phyloP scores from a whole-genome alignment of 169 alveolate species.

The Cryptosporidium sp. region DNA sequence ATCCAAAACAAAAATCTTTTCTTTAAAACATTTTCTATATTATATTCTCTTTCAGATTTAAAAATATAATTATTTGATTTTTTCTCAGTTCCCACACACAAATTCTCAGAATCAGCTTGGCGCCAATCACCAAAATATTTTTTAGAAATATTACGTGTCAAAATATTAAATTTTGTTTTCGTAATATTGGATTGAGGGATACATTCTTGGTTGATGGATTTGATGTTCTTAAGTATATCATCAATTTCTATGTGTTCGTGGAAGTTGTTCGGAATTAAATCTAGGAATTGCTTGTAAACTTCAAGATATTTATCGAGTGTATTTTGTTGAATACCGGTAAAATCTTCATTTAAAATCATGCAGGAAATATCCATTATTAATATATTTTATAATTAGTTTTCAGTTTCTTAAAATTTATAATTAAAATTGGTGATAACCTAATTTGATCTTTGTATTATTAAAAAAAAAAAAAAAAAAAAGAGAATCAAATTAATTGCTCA shows the following conservation, averaged over 20 bases:
- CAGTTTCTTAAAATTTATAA: not conserved
- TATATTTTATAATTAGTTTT: too few species aligned
- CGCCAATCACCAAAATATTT: constrained; percentile 2
- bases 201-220: not conserved
- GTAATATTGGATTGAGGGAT: not conserved
- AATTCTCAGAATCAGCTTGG: not conserved
- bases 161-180: not conserved
- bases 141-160: not conserved
- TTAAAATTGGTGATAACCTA: too few species aligned
- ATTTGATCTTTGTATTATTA: not conserved
- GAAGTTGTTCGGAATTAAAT: constrained; percentile 3
- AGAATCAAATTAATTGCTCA: not conserved
- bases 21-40: constrained; percentile 8
- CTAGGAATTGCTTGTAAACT: not conserved
- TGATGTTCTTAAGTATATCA: not conserved
- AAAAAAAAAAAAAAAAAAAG: too few species aligned
- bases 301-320: not conserved
- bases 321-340: constrained; percentile 11
- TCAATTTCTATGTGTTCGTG: not conserved
- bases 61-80: not conserved
- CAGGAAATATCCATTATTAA: not conserved
- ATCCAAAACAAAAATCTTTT: constrained; percentile 36
- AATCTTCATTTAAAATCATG: constrained; percentile 2
- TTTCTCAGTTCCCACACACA: not conserved
- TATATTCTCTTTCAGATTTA: not conserved